A percentile compares a stretch with the other conserved stretches of the same genome.
Evolutionary conservation across 768 basidiomycete species (phyloP).

Genomic region (Dendrothele bispora): DNA sequence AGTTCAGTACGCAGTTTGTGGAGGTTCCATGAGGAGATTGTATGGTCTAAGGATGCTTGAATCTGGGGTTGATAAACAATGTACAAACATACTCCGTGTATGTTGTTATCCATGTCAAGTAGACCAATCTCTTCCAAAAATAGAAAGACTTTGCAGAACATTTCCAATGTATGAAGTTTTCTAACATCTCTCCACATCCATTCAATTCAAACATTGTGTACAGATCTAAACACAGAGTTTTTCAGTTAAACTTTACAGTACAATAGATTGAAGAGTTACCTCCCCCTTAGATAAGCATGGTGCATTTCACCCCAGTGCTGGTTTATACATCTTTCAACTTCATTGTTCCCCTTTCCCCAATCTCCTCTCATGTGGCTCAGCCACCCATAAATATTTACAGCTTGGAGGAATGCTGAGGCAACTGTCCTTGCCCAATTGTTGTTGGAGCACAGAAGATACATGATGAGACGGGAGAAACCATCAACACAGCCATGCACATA

Average conservation of each 20-base stretch:
- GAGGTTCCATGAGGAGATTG: constrained; percentile 23
- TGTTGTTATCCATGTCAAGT: constrained; percentile 20
- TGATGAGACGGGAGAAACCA: constrained; percentile 34
- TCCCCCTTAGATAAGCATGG: constrained; percentile 5
- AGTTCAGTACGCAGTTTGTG: constrained; percentile 22
- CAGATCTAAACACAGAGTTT: constrained; percentile 14
- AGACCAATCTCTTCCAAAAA: constrained; percentile 23
- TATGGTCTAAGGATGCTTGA: constrained; percentile 24
- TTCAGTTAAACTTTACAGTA: background rate
- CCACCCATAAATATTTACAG: constrained; percentile 23
- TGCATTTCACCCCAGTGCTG: constrained; percentile 6
- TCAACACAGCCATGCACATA: constrained; percentile 36
- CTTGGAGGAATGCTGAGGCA: constrained; percentile 15
- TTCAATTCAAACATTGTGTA: constrained; percentile 29
- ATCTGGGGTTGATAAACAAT: constrained; percentile 27
- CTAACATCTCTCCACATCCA: constrained; percentile 23
- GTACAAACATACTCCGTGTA: constrained; percentile 21
- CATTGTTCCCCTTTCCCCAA: constrained; percentile 11
- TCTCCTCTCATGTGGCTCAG: constrained; percentile 22
- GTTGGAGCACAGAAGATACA: constrained; percentile 24
- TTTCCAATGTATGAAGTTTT: constrained; percentile 26
- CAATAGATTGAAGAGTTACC: background rate
- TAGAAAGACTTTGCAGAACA: constrained; percentile 26
- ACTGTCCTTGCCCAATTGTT: constrained; percentile 28
- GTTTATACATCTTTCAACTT: constrained; percentile 4